Evolutionary conservation across 495 filamentous ascomycete genomes (phyloP), one percentile per base, ranked within the genome.

Genomic region (Trichoderma erinaceum): DNA sequence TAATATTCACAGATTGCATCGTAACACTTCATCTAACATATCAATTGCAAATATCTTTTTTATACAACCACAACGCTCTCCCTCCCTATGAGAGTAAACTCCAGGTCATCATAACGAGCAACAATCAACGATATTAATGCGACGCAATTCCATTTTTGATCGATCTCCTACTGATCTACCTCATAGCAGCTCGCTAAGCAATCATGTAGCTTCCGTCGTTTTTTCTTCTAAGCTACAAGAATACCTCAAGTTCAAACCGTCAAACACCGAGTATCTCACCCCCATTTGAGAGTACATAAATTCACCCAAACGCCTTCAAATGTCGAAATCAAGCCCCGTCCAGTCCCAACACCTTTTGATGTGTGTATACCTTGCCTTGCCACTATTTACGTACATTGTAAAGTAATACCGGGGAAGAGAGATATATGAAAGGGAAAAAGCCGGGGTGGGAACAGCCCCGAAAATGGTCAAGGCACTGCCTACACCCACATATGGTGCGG

Each of bases 281-380:
- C 50, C 50, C 50, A 16, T 25, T 56, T 5, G 50, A 56, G 56
- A 61, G 56, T 61, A 61, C 56, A 10, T 27, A 10, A 29, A 27
- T 23, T 3, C 56, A 11, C 56, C 21, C 27, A 13, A 61, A 61
- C 56, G 56, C 56, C 56, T 11, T 61, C 56, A 61, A 32, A 32
- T 35, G 44, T n/a, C 56, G 15, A 11, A 15, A 15, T n/a, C 8
- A 58, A 56, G 21, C 27, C 32, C 35, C 66, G 32, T 52, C 72
- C 65, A 38, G n/a, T 4, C 66, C 63, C 8, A 76, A 76, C 73
- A 72, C 75, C 75, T 68, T 74, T 77, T 75, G 74, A 75, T 52
- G 74, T 75, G 71, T 75, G 71, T 77, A 74, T 73, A 69, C 73
- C 73, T 71, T 68, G 67, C 72, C 68, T 32, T 65, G 69, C 70